Evolutionary conservation across 371 early-diverging fungal species (phyloP), one percentile per base, ranked within the genome.

Genomic region (Rhizopus microsporus): DNA sequence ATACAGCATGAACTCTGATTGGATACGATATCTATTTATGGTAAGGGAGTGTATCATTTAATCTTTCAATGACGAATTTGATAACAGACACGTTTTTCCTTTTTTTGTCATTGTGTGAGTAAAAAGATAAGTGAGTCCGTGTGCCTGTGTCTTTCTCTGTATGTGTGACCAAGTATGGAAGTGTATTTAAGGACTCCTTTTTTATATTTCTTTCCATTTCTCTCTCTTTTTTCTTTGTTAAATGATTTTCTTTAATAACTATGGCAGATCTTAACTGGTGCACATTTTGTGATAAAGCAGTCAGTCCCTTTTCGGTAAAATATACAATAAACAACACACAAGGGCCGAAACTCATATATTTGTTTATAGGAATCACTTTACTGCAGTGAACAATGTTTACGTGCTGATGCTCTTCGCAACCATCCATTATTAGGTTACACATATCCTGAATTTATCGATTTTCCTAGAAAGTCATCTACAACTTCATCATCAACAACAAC

Each of bases 261-360:
- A 70, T 70, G 71, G 46, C 61, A 30, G 67, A 70, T 55, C 54
- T 69, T 10, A 70, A 73, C 44, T 73, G 74, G 74, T 73, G 74
- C 60, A 71, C 75, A 12, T 71, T 57, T 47, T 74, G 75, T 43
- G 75, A 74, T 48, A 70, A 66, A 56, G 68, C 73, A 38, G 56
- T 76, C 37, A 71, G 55, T 39, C 75, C 67, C 37, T 71, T 61
- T 42, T 71, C 71, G 16, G 75, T 75, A 69, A 69, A 58, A 69
- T 34, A 15, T 44, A 39, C 31, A n/a, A 13, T 42, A 42, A n/a
- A 30, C 23, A 23, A 23, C 23, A 23, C 23, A 23, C 23, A 23
- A 23, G 23, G 23, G 23, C 23, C 23, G 1, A 23, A 23, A 23
- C 23, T 23, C 23, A 12, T 15, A 49, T 3, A 17, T 40, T 31